Evolutionary conservation across 176 grass and related monocot genomes (phyloP).

Genomic region (Microstegium vimineum): DNA sequence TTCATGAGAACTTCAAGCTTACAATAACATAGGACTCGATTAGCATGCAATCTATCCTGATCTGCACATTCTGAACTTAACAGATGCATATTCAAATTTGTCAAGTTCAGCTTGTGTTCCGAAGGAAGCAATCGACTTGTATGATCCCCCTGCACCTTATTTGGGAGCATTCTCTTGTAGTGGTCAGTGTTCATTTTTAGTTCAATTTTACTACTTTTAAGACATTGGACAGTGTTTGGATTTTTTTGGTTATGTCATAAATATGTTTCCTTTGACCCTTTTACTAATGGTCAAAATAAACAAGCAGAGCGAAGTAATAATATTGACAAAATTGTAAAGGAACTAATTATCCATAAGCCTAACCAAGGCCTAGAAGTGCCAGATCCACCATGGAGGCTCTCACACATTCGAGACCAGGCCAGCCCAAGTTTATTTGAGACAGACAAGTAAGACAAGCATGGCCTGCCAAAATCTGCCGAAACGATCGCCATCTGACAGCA

Average conservation of each 20-base stretch:
- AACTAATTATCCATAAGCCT: background rate
- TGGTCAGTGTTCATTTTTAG: background rate
- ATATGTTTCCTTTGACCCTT: background rate
- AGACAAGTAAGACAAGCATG: background rate
- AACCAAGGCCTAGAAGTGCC: background rate
- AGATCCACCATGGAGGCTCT: background rate
- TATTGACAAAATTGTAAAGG: background rate
- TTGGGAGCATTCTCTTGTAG: background rate
- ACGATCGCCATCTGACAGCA: background rate
- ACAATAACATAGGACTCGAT: background rate
- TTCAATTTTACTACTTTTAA: background rate
- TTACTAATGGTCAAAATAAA: background rate
- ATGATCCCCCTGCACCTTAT: too few species aligned
- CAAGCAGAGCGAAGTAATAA: background rate
- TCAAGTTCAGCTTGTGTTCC: background rate
- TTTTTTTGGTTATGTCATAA: background rate
- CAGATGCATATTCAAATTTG: background rate
- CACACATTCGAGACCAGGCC: background rate
- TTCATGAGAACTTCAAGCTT: background rate
- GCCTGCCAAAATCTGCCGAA: background rate
- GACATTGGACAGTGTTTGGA: background rate
- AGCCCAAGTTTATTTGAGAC: background rate
- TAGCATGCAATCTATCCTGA: background rate
- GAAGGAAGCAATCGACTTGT: background rate
- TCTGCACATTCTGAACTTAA: background rate